Conservation (phyloP, 2,329 filamentous ascomycete genomes). For the Graphilbum fragrans region DNA sequence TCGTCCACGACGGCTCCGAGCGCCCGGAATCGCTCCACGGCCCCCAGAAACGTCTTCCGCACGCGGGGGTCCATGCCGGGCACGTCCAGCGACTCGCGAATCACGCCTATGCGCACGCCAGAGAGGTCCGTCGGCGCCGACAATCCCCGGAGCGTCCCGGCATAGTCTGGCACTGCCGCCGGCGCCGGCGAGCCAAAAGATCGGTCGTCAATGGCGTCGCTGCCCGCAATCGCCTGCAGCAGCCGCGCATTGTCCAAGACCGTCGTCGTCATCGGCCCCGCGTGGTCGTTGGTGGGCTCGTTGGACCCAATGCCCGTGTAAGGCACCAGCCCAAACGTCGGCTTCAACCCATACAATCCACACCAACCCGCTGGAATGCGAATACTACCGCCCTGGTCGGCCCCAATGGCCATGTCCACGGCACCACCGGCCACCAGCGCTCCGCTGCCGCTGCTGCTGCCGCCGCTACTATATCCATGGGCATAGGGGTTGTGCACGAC, state of each 20-base stretch:
- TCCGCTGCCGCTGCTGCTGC: slow-evolving; percentile 61
- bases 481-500: slow-evolving; percentile 62
- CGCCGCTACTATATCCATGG: slow-evolving; percentile 58
- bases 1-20: slow-evolving; percentile 30
- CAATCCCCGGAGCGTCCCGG: too few relatives aligned
- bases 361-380: slow-evolving; percentile 39
- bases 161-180: too few relatives aligned
- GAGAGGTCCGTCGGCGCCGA: too few relatives aligned
- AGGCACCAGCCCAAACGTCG: slow-evolving; percentile 34
- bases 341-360: slow-evolving; percentile 31
- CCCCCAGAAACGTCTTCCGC: slow-evolving; percentile 20
- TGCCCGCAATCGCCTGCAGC: slow-evolving; percentile 27
- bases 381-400: slow-evolving; percentile 62
- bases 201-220: slow-evolving; percentile 26
- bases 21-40: slow-evolving; percentile 19
- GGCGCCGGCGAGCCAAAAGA: too few relatives aligned
- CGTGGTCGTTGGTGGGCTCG: slow-evolving; percentile 29
- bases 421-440: slow-evolving; percentile 16
- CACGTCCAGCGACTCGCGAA: slow-evolving; percentile 29
- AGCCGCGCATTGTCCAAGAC: slow-evolving; percentile 28
- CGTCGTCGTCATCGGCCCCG: slow-evolving; percentile 29
- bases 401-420: slow-evolving; percentile 35
- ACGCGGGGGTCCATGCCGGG: slow-evolving; percentile 22
- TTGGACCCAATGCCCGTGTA: slow-evolving; percentile 32
- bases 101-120: too few relatives aligned